phyloP scores from a whole-genome alignment of 2,329 filamentous ascomycete species.

The Apiospora phragmitis region DNA sequence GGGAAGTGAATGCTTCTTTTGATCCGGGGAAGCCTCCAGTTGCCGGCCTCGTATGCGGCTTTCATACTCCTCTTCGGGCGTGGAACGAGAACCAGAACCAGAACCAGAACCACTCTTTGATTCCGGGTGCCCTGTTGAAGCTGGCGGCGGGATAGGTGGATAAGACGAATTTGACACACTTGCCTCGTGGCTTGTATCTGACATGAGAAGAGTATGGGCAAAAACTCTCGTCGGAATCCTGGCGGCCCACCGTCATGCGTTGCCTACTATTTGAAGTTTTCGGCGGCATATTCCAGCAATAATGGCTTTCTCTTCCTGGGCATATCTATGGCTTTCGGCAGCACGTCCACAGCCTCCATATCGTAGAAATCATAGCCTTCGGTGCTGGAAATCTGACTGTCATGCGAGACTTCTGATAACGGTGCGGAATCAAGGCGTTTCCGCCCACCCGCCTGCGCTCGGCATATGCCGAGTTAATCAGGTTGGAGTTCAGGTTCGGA shows the following conservation, averaged over 20 bases:
- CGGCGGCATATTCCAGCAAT: slow-evolving; percentile 35
- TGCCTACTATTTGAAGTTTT: slow-evolving; percentile 32
- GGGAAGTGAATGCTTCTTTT: slow-evolving; percentile 19
- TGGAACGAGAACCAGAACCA: slow-evolving; percentile 21
- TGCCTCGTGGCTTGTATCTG: slow-evolving; percentile 32
- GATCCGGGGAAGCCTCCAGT: slow-evolving; percentile 31
- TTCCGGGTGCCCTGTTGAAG: background rate
- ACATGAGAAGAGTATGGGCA: slow-evolving; percentile 59
- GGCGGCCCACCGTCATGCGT: slow-evolving; percentile 36
- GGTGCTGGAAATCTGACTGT: slow-evolving; percentile 52
- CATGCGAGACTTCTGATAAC: slow-evolving; percentile 51
- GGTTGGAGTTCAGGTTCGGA: slow-evolving; percentile 40
- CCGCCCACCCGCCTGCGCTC: slow-evolving; percentile 36
- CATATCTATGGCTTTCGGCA: slow-evolving; percentile 54
- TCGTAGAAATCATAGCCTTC: slow-evolving; percentile 70
- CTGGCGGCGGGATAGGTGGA: slow-evolving; percentile 16
- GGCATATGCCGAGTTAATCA: background rate
- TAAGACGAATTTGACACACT: background rate
- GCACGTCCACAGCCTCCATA: slow-evolving; percentile 45
- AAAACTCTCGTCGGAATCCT: slow-evolving; percentile 63
- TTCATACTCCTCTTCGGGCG: slow-evolving; percentile 41
- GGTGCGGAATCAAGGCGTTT: slow-evolving; percentile 51
- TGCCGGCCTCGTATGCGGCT: slow-evolving; percentile 46
- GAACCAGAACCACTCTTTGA: background rate
- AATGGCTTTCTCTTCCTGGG: slow-evolving; percentile 42